phyloP scores from a whole-genome alignment of 176 grass and related monocot genomes.

The Elymus sibiricus region DNA sequence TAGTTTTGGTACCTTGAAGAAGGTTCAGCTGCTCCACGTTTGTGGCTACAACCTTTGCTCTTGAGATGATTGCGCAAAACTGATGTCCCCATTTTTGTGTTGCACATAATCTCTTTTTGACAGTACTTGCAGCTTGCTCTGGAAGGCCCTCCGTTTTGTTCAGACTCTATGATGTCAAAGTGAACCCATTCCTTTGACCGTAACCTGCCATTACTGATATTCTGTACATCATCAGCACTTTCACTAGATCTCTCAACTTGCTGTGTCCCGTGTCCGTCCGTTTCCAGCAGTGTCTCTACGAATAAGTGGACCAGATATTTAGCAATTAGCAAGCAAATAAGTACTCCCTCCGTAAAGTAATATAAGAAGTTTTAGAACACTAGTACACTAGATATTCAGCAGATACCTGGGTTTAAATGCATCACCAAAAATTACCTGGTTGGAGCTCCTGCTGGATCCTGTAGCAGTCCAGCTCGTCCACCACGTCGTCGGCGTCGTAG shows the following conservation, averaged over 20 bases:
- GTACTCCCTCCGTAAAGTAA: too few relatives aligned
- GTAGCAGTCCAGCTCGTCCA: conserved; percentile 31
- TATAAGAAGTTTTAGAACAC: too few relatives aligned
- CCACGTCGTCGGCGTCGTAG: conserved; percentile 21
- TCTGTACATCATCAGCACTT: background rate
- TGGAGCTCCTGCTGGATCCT: conserved; percentile 15
- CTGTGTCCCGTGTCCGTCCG: too few relatives aligned
- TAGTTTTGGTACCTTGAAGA: background rate
- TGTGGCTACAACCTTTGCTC: background rate
- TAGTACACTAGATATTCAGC: too few relatives aligned
- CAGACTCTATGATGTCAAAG: background rate
- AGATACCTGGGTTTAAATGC: too few relatives aligned
- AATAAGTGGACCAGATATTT: too few relatives aligned
- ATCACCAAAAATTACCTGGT: background rate
- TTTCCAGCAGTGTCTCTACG: too few relatives aligned
- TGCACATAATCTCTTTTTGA: background rate
- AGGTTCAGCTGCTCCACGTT: background rate
- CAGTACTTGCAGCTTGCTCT: conserved; percentile 1
- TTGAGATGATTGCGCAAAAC: conserved; percentile 18
- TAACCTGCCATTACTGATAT: background rate
- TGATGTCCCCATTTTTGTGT: background rate
- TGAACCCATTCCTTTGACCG: background rate
- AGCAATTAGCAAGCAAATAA: too few relatives aligned
- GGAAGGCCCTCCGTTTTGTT: background rate
- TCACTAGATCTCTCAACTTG: background rate